A percentile compares a stretch with the other conserved stretches of the same genome.
phyloP scores from a whole-genome alignment of 768 basidiomycete genomes.

The Calocera cornea region DNA sequence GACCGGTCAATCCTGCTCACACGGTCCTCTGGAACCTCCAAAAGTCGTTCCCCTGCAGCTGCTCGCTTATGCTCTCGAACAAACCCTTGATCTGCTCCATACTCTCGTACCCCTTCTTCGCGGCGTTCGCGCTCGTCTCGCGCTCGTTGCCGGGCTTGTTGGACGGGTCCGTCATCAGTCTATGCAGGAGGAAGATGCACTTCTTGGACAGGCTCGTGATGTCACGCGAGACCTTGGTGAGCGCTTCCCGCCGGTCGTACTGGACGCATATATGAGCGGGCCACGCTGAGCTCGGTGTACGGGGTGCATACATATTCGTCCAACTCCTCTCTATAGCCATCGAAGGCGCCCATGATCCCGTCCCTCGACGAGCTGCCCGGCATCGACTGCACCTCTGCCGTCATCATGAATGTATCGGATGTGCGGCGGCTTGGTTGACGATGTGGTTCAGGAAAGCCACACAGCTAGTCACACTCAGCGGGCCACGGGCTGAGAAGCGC shows the following conservation, averaged over 20 bases:
- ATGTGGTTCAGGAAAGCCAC: background rate
- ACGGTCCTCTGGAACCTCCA: conserved; percentile 50
- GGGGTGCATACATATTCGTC: conserved; percentile 34
- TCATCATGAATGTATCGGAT: background rate
- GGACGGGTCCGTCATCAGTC: conserved; percentile 41
- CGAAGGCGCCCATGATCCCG: conserved; percentile 32
- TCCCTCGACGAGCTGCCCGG: background rate
- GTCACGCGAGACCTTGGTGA: conserved; percentile 58
- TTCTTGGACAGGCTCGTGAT: conserved; percentile 79
- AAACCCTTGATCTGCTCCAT: conserved; percentile 51
- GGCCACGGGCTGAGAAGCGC: background rate
- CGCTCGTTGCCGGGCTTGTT: background rate
- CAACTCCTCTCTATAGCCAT: conserved; percentile 51
- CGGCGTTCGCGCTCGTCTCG: conserved; percentile 32
- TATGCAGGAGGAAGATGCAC: conserved; percentile 83
- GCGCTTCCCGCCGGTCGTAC: conserved; percentile 75
- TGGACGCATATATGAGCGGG: conserved; percentile 20
- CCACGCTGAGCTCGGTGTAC: background rate
- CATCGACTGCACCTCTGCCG: background rate
- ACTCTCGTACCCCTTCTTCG: conserved; percentile 40
- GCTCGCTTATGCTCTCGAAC: conserved; percentile 47
- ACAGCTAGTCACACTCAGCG: background rate
- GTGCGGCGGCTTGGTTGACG: background rate
- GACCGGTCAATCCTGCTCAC: conserved; percentile 28
- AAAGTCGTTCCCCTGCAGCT: conserved; percentile 53